phyloP scores from a whole-genome alignment of 371 early-diverging fungal genomes.

The Mucor saturninus region DNA sequence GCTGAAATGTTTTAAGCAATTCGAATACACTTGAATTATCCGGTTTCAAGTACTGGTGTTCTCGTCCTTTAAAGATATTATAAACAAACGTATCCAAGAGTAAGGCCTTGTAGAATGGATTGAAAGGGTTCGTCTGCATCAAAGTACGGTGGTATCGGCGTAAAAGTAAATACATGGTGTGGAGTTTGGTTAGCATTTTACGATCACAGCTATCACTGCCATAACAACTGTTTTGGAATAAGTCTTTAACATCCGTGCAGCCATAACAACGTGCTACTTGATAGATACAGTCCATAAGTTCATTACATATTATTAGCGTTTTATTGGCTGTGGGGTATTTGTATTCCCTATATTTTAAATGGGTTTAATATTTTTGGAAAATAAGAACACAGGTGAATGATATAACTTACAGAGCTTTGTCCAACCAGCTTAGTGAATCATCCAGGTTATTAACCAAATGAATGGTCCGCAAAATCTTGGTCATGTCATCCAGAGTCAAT shows the following conservation, averaged over 20 bases:
- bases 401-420: not conserved
- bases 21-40: not conserved
- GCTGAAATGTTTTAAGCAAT: no score
- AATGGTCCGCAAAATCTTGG: not conserved
- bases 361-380: not conserved
- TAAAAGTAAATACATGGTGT: not conserved
- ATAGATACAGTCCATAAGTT: not conserved
- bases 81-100: not conserved
- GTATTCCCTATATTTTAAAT: not conserved
- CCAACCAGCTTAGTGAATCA: not conserved
- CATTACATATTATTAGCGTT: not conserved
- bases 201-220: not conserved
- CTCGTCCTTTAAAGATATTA: not conserved
- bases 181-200: not conserved
- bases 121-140: not conserved
- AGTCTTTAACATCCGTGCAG: not conserved
- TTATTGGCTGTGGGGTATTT: not conserved
- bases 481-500: not conserved
- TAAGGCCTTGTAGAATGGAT: not conserved
- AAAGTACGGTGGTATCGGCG: not conserved
- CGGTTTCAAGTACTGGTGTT: not conserved
- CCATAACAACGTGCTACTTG: slow-evolving; percentile 1
- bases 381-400: not conserved
- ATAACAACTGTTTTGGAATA: not conserved
- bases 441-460: not conserved